Percentiles rank a stretch among this genome's conserved stretches.
phyloP scores from a whole-genome alignment of 768 basidiomycete genomes.

The Symmetrospora coprosmae region DNA sequence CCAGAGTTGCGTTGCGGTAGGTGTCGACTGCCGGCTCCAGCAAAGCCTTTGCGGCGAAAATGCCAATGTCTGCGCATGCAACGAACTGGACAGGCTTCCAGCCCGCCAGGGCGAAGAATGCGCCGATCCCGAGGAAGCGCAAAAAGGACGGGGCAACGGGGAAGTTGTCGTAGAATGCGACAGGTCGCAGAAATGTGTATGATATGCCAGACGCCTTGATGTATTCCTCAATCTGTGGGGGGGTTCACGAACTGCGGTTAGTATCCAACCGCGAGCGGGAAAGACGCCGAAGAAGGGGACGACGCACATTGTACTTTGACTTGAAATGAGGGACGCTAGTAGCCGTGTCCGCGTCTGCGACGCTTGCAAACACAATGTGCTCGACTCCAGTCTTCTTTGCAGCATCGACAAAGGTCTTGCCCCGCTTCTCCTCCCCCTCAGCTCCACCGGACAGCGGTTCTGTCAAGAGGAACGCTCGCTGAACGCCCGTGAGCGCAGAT shows the following conservation, averaged over 20 bases:
- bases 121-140: slow-evolving; percentile 27
- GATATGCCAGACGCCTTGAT: slow-evolving; percentile 29
- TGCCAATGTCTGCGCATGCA: slow-evolving; percentile 31
- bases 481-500: slow-evolving; percentile 27
- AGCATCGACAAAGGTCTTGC: slow-evolving; percentile 31
- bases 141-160: slow-evolving; percentile 21
- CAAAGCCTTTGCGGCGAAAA: slow-evolving; percentile 31
- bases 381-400: slow-evolving; percentile 29
- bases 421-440: slow-evolving; percentile 30
- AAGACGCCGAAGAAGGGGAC: not conserved
- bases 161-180: slow-evolving; percentile 35
- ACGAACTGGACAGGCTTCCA: slow-evolving; percentile 27
- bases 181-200: slow-evolving; percentile 32
- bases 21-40: slow-evolving; percentile 22
- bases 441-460: slow-evolving; percentile 12
- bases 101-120: slow-evolving; percentile 26
- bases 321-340: slow-evolving; percentile 33
- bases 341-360: slow-evolving; percentile 26
- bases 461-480: slow-evolving; percentile 32
- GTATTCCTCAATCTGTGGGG: slow-evolving; percentile 29
- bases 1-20: slow-evolving; percentile 26
- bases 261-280: no score
- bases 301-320: slow-evolving; percentile 30
- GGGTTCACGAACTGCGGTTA: no score
- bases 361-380: slow-evolving; percentile 33